A percentile compares a stretch with the other conserved stretches of the same genome.
Evolutionary conservation across 805 yeast species (phyloP).

Genomic region (Candida sanyiensis): DNA sequence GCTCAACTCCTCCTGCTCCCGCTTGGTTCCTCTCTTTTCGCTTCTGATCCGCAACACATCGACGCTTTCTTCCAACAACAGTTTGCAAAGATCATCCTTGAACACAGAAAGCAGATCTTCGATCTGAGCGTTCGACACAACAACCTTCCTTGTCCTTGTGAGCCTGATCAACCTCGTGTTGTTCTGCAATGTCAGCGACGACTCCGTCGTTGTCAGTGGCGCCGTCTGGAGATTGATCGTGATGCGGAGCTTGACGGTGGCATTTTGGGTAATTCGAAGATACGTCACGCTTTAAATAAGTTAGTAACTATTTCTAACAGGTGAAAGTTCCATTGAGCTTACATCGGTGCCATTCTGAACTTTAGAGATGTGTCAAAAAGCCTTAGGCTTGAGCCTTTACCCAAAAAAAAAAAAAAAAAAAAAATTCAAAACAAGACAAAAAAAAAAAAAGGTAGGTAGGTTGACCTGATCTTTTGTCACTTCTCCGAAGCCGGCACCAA

Average conservation of each 20-base stretch:
- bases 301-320: background rate
- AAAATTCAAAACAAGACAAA: background rate
- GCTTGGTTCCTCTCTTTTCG: background rate
- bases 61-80: conserved; percentile 13
- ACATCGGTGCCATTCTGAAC: conserved; percentile 2
- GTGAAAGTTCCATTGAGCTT: background rate
- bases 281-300: conserved; percentile 1
- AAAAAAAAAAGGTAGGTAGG: background rate
- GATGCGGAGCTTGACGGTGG: conserved; percentile 4
- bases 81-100: conserved; percentile 12
- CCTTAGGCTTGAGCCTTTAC: background rate
- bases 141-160: conserved; percentile 6
- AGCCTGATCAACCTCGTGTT: conserved; percentile 7
- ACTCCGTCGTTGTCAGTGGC: background rate
- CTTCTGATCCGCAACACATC: conserved; percentile 10
- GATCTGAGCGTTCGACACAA: conserved; percentile 21
- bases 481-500: background rate
- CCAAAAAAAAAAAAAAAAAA: conserved; percentile 1
- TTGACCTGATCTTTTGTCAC: too few species aligned
- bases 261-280: background rate
- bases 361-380: background rate
- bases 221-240: conserved; percentile 5
- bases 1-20: conserved; percentile 1
- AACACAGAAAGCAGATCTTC: conserved; percentile 11
- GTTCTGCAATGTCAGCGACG: conserved; percentile 7